Conservation (phyloP, 495 filamentous ascomycete genomes). For the Haplographium delicatum region DNA sequence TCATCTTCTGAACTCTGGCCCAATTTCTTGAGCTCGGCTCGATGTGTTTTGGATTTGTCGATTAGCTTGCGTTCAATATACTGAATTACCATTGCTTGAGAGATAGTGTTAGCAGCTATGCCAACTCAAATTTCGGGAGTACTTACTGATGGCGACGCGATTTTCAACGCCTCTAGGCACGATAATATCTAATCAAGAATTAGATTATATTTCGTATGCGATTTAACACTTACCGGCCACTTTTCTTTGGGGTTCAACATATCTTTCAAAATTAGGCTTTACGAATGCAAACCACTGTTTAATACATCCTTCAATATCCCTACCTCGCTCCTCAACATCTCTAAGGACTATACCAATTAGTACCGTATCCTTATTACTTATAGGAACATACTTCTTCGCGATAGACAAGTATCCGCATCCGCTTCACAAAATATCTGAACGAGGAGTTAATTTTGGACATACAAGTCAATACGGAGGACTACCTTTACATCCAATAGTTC, state of each 20-base stretch:
- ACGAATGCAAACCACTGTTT: slow-evolving; percentile 97
- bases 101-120: slow-evolving; percentile 23
- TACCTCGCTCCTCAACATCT: slow-evolving; percentile 77
- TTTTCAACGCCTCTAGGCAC: slow-evolving; percentile 94
- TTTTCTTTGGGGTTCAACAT: slow-evolving; percentile 82
- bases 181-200: slow-evolving; percentile 66
- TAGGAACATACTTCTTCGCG: slow-evolving; percentile 68
- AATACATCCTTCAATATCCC: slow-evolving; percentile 89
- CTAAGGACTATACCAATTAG: slow-evolving; percentile 75
- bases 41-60: slow-evolving; percentile 81
- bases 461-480: slow-evolving; percentile 12
- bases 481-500: slow-evolving; percentile 90
- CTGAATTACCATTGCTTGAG: slow-evolving; percentile 82
- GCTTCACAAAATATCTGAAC: slow-evolving; percentile 87
- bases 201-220: background rate
- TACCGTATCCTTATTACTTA: no score
- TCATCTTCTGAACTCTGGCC: slow-evolving; percentile 62
- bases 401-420: slow-evolving; percentile 89
- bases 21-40: slow-evolving; percentile 65
- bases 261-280: slow-evolving; percentile 89
- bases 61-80: slow-evolving; percentile 79
- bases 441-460: slow-evolving; percentile 6
- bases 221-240: slow-evolving; percentile 51
- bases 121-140: background rate
- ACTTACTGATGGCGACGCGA: slow-evolving; percentile 77